Base-by-base conservation (phyloP, 75 land plant genomes). In the Gnetum montanum region DNA sequence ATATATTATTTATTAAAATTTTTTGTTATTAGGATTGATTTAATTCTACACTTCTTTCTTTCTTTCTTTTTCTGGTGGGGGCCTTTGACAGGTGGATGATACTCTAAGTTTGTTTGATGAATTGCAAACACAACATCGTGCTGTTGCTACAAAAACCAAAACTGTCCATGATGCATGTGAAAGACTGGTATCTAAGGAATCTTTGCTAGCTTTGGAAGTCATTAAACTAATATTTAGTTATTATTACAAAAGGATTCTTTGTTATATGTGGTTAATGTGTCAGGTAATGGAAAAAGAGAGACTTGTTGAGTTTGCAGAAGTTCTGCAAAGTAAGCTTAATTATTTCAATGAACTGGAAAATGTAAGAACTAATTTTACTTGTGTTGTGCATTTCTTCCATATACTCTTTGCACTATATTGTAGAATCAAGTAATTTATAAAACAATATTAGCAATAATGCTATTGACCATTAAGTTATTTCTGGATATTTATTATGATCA, bases 161-260 rank as follows among this genome's bases (percentile, higher is more conserved):
- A 81, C 97, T 30, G 73, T 95, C 64, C 99, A 95, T 75, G 99
- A 95, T 77, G 97, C 99, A 45, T 95, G 97, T 66, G 99, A 95
- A 58, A 64, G 89, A 59, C 49, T 95, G 77, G 99, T 85, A 63
- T n/a, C n/a, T n/a, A n/a, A n/a, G n/a, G n/a, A n/a, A n/a, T n/a
- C n/a, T n/a, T n/a, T n/a, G n/a, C n/a, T n/a, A n/a, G n/a, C n/a
- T n/a, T n/a, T n/a, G n/a, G n/a, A n/a, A n/a, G n/a, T n/a, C n/a
- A n/a, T n/a, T n/a, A n/a, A n/a, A n/a, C n/a, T n/a, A n/a, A n/a
- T n/a, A n/a, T n/a, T n/a, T n/a, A n/a, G n/a, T n/a, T n/a, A n/a
- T n/a, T n/a, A n/a, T n/a, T n/a, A n/a, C n/a, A n/a, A n/a, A n/a
- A n/a, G n/a, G n/a, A n/a, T n/a, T n/a, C n/a, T n/a, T n/a, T n/a